Percentiles rank a stretch among this genome's conserved stretches.
Conservation (phyloP, 441 rosid genomes). For the Daphne laureola region DNA sequence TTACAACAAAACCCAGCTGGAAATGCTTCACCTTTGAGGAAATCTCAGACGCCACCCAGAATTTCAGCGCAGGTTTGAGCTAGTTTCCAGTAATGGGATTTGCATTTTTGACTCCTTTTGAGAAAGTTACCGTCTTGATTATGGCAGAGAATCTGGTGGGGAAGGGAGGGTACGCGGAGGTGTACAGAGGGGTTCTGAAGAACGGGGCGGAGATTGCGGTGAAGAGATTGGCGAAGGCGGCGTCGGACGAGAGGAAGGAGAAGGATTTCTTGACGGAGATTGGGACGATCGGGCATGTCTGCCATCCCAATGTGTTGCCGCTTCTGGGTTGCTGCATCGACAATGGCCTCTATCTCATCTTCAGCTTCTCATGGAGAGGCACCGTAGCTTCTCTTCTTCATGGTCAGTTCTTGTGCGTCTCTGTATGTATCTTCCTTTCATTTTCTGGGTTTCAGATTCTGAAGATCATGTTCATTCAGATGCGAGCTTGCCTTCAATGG, state of each 20-base stretch:
- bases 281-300: conserved; percentile 90
- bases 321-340: conserved; percentile 86
- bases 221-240: conserved; percentile 66
- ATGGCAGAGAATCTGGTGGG: conserved; percentile 74
- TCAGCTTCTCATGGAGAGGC: conserved; percentile 79
- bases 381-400: conserved; percentile 89
- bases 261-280: conserved; percentile 89
- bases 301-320: conserved; percentile 71
- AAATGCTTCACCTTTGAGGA: conserved; percentile 84
- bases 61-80: conserved; percentile 57
- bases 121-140: conserved; percentile 7
- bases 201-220: conserved; percentile 73
- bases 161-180: conserved; percentile 94
- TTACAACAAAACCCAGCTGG: conserved; percentile 63
- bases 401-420: conserved; percentile 33
- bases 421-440: background rate
- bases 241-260: conserved; percentile 80
- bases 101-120: background rate
- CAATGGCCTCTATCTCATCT: conserved; percentile 84
- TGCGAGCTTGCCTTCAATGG: conserved; percentile 39
- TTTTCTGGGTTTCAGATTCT: conserved; percentile 5
- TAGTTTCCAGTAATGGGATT: background rate
- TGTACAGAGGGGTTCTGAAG: conserved; percentile 55
- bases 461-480: conserved; percentile 23
- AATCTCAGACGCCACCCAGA: conserved; percentile 62